phyloP scores from a whole-genome alignment of 2,329 filamentous ascomycete species.

The Ceratocystis cubensis region DNA sequence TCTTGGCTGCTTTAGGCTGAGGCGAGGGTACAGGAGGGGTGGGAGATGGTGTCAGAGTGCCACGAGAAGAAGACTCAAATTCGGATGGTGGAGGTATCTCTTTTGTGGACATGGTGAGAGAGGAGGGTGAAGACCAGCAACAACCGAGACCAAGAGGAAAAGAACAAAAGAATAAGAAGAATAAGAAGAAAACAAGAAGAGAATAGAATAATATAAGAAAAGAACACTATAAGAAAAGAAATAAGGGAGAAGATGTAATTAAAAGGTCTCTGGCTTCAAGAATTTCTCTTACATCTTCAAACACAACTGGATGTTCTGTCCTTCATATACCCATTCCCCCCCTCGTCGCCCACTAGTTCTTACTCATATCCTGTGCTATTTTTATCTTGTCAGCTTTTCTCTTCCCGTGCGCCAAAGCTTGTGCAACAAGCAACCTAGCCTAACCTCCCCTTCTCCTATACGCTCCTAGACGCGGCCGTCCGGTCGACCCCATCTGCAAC shows the following conservation, averaged over 20 bases:
- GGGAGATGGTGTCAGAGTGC: conserved; percentile 26
- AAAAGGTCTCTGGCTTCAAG: conserved; percentile 7
- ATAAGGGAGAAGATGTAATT: neutral
- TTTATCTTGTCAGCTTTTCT: conserved; percentile 3
- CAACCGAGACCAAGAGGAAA: neutral
- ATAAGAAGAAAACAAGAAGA: conserved; percentile 11
- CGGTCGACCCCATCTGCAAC: neutral
- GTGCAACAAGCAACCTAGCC: neutral
- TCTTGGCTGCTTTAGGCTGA: conserved; percentile 29
- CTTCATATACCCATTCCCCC: neutral
- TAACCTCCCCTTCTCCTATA: neutral
- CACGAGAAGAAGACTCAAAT: conserved; percentile 36
- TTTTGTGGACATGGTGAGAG: conserved; percentile 27
- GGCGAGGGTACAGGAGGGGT: conserved; percentile 23
- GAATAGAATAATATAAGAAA: neutral
- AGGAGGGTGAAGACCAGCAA: conserved; percentile 9
- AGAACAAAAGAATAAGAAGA: neutral
- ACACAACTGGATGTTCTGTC: neutral
- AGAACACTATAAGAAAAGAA: neutral
- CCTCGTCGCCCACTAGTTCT: neutral
- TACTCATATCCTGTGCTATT: neutral
- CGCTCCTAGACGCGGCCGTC: neutral
- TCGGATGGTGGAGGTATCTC: conserved; percentile 33
- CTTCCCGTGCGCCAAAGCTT: neutral
- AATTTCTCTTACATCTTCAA: neutral